Evolutionary conservation across 768 basidiomycete species (phyloP).

Genomic region (Tricholoma sp.): DNA sequence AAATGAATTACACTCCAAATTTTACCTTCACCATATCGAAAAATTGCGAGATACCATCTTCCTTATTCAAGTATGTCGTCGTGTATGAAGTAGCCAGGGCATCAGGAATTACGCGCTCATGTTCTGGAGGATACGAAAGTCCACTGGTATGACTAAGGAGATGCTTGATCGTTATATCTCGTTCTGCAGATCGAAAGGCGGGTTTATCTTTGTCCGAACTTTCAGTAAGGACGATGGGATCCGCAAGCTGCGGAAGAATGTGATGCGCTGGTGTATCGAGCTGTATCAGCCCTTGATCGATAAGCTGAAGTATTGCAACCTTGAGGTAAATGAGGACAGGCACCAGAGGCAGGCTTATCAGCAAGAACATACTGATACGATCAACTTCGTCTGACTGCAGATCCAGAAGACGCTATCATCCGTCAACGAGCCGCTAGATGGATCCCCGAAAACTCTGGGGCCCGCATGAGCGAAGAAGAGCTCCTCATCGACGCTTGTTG

Average conservation of each 20-base stretch:
- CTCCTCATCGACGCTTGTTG: slow-evolving; percentile 21
- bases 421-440: slow-evolving; percentile 17
- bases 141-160: slow-evolving; percentile 23
- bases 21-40: slow-evolving; percentile 12
- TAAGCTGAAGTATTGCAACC: slow-evolving; percentile 29
- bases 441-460: slow-evolving; percentile 16
- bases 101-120: not conserved
- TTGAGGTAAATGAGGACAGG: not conserved
- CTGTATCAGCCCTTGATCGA: slow-evolving; percentile 23
- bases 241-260: slow-evolving; percentile 25
- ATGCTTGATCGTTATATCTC: slow-evolving; percentile 14
- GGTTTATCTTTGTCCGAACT: not conserved
- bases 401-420: slow-evolving; percentile 29
- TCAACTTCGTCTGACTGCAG: slow-evolving; percentile 33
- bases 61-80: slow-evolving; percentile 7
- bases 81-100: slow-evolving; percentile 5
- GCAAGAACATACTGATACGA: slow-evolving; percentile 23
- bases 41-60: slow-evolving; percentile 14
- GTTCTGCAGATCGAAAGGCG: slow-evolving; percentile 8
- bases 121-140: slow-evolving; percentile 10
- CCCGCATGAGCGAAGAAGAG: slow-evolving; percentile 22
- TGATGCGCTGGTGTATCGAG: slow-evolving; percentile 23
- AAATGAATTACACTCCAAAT: not conserved
- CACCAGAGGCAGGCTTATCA: not conserved
- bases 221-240: slow-evolving; percentile 14